A percentile compares a stretch with the other conserved stretches of the same genome.
These are phyloP conservation scores for Immersiella caudata DNA, from an alignment of 495 filamentous ascomycete species.

Conservation along the genomic window DNA sequence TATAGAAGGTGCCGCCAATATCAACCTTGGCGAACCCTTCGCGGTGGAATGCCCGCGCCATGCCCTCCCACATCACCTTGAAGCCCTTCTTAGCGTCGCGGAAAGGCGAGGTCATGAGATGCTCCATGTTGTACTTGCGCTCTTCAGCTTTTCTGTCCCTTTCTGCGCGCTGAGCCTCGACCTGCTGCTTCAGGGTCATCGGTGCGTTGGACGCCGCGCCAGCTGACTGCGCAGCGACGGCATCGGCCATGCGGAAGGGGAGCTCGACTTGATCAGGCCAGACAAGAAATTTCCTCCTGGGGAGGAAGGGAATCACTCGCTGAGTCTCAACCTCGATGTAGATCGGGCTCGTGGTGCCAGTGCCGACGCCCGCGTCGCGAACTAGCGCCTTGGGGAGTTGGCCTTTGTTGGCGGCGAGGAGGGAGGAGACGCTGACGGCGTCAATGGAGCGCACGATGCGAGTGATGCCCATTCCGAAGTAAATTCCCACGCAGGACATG, in stretches of 20 bases:
- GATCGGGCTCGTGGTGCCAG: conserved; percentile 24
- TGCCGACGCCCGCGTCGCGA: neutral
- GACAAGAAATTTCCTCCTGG: conserved; percentile 36
- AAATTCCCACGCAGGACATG: conserved; percentile 51
- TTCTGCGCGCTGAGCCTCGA: conserved; percentile 31
- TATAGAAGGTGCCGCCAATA: conserved; percentile 43
- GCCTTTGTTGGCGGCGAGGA: neutral
- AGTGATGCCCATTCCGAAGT: conserved; percentile 47
- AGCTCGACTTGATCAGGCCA: conserved; percentile 42
- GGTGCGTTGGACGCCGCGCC: neutral
- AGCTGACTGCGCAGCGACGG: neutral
- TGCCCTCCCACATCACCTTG: conserved; percentile 33
- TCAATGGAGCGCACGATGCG: conserved; percentile 48
- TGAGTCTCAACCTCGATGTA: conserved; percentile 43
- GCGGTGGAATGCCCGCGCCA: conserved; percentile 46
- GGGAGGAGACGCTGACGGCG: conserved; percentile 33
- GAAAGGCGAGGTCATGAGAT: conserved; percentile 55
- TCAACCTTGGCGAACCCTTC: conserved; percentile 51
- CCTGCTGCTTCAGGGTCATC: conserved; percentile 22
- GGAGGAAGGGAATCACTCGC: conserved; percentile 41
- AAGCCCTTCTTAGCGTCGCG: conserved; percentile 42
- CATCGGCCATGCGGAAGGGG: conserved; percentile 38
- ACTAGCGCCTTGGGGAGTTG: conserved; percentile 10
- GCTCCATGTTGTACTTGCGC: conserved; percentile 48
- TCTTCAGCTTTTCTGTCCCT: conserved; percentile 36